Evolutionary conservation across 305 asterid species (phyloP).

Genomic region (Fraxinus greggii): DNA sequence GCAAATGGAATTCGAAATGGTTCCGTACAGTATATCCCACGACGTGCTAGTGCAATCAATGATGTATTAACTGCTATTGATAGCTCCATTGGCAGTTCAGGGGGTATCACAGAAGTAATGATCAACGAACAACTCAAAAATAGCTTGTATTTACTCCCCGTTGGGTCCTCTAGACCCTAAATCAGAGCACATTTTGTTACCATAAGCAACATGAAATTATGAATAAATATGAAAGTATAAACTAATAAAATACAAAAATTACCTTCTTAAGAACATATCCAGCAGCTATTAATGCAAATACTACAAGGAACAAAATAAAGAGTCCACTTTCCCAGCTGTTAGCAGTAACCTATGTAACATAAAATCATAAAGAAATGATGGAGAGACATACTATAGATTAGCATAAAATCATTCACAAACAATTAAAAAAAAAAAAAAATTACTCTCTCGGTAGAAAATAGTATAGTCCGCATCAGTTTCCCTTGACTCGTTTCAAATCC

Average conservation of each 20-base stretch:
- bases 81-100: constrained; percentile 98
- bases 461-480: constrained; percentile 94
- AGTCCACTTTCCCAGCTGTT: constrained; percentile 99
- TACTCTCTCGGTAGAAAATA: constrained; percentile 98
- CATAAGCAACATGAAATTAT: constrained; percentile 19
- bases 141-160: constrained; percentile 95
- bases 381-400: constrained; percentile 4
- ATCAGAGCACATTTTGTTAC: constrained; percentile 25
- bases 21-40: constrained; percentile 93
- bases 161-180: constrained; percentile 98
- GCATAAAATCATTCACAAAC: constrained; percentile 22
- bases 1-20: constrained; percentile 98
- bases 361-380: constrained; percentile 13
- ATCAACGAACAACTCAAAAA: constrained; percentile 90
- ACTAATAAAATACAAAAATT: constrained; percentile 17
- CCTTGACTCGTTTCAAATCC: constrained; percentile 99
- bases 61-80: constrained; percentile 98
- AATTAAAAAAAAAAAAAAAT: not conserved
- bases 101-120: constrained; percentile 96
- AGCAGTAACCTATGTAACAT: constrained; percentile 72
- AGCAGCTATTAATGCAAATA: constrained; percentile 94
- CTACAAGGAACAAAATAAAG: constrained; percentile 84
- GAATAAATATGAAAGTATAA: constrained; percentile 11
- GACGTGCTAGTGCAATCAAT: constrained; percentile 87
- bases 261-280: constrained; percentile 98